Base-by-base conservation (phyloP, 805 yeast species). In the Yamadazyma ubonensis region DNA sequence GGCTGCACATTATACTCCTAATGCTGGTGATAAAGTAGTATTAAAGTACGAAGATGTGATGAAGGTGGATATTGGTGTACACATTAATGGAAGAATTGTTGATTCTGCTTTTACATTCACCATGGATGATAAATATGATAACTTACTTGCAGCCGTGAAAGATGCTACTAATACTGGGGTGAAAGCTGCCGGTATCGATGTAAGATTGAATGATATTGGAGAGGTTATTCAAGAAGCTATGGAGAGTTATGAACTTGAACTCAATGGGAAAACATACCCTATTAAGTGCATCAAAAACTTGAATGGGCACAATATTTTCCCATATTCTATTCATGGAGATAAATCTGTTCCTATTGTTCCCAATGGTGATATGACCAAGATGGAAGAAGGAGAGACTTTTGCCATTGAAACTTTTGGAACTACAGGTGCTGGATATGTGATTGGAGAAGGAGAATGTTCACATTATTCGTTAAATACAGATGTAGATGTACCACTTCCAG, bases 401-500 rank as follows among this genome's bases (percentile, higher is more conserved):
- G 99, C 99, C 45, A 91, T 93, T 57, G 99, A 93, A 67, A 93
- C 99, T 2, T 93, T 93, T 57, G 99, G 99, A 9, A 78, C 96
- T 31, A 93, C 99, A 1, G 99, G 99, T 46, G 78, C 84, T 43
- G 99, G 98, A 26, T 83, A 82, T 52, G 98, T 93, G 25, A 68
- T 82, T 34, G 69, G 80, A 6, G 83, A 80, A 45, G 99, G 99
- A 33, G 99, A 93, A 65, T 84, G 91, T 54, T 89, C 97, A 10
- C 99, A 93, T 66, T 93, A 93, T 58, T 89, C 95, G 22, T 72
- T 78, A 55, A 78, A 70, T 52, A 57, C 63, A 20, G 82, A 73
- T 29, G 71, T 70, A 11, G 53, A 52, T 41, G 38, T 59, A 29
- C 38, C 43, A n/a, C 78, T 85, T 4, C 57, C 84, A 10, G 79